These are phyloP conservation scores for Corrigiola litoralis DNA, from an alignment of 179 eudicot species.

Conservation along the genomic window DNA sequence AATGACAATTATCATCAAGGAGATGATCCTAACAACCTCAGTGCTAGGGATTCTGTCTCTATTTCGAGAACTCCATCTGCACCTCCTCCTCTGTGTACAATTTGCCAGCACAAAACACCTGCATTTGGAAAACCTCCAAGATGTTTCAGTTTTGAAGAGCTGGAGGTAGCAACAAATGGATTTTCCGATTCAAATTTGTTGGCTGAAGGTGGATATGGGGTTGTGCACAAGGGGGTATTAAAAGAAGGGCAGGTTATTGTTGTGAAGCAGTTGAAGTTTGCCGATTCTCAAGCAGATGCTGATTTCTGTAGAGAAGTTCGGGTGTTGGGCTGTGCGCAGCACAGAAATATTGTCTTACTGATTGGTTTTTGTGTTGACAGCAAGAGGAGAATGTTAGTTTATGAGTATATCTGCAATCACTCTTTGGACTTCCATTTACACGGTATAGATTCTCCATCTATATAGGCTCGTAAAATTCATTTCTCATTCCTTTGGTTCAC, in stretches of 20 bases:
- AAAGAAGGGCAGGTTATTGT: constrained; percentile 72
- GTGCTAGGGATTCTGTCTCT: constrained; percentile 69
- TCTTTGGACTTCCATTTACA: constrained; percentile 83
- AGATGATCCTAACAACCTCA: constrained; percentile 28
- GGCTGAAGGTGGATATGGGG: constrained; percentile 74
- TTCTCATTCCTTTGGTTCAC: background rate
- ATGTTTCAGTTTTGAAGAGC: constrained; percentile 54
- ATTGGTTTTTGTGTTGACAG: constrained; percentile 78
- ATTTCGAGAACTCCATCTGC: constrained; percentile 51
- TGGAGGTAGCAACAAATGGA: constrained; percentile 62
- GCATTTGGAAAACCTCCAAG: constrained; percentile 74
- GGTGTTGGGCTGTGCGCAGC: constrained; percentile 86
- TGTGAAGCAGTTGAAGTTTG: constrained; percentile 63
- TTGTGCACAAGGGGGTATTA: constrained; percentile 69
- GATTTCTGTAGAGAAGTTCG: constrained; percentile 85
- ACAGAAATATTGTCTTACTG: constrained; percentile 82
- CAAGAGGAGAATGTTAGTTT: constrained; percentile 59
- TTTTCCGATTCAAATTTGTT: constrained; percentile 65
- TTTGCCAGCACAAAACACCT: constrained; percentile 79
- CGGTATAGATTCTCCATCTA: constrained; percentile 31
- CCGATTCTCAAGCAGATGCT: constrained; percentile 64
- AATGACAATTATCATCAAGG: constrained; percentile 17
- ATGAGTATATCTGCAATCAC: constrained; percentile 79
- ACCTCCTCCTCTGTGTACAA: constrained; percentile 81
- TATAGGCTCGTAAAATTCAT: background rate